Conservation (phyloP, 208 protist species). For the Spongospora subterranea region DNA sequence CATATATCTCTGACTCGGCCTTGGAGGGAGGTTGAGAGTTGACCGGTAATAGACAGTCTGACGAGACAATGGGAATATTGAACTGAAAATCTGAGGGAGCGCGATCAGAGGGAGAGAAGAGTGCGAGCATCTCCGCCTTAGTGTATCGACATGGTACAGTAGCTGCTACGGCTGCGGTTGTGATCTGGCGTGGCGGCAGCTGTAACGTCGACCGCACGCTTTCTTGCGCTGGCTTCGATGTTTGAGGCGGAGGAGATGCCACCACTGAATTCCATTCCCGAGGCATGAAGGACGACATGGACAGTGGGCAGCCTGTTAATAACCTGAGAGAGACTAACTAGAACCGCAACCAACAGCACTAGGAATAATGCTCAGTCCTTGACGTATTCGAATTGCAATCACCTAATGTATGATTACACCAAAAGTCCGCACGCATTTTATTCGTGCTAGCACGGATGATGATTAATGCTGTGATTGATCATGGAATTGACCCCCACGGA, state of each 20-base stretch:
- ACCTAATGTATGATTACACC: too few relatives aligned
- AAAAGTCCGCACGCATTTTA: too few relatives aligned
- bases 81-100: background rate
- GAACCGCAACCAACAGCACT: too few relatives aligned
- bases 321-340: background rate
- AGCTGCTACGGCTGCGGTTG: background rate
- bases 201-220: background rate
- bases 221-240: background rate
- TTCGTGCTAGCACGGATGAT: too few relatives aligned
- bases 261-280: slow-evolving; percentile 44
- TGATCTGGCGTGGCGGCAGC: background rate
- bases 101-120: slow-evolving; percentile 4
- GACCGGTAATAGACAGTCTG: background rate
- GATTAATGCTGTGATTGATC: too few relatives aligned
- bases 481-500: too few relatives aligned
- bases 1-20: background rate
- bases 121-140: slow-evolving; percentile 42
- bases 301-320: background rate
- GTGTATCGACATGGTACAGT: slow-evolving; percentile 19
- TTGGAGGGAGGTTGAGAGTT: background rate
- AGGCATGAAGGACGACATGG: background rate
- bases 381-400: too few relatives aligned
- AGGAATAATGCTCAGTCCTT: too few relatives aligned
- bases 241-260: background rate
- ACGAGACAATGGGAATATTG: background rate